phyloP scores from a whole-genome alignment of 2,329 filamentous ascomycete species.

The Fusarium poae region DNA sequence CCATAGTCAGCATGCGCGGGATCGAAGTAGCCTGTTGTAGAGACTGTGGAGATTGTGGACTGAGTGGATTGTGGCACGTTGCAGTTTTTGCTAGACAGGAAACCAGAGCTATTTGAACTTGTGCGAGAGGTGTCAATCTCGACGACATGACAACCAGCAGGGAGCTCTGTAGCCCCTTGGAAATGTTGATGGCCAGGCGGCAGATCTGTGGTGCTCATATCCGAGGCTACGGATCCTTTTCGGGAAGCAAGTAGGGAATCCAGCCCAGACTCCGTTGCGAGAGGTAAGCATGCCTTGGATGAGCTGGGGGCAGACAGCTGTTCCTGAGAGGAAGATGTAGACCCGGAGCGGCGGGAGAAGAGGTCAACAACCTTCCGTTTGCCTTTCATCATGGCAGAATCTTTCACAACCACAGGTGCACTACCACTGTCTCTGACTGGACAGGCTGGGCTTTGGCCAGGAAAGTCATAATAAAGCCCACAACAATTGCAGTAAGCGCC shows the following conservation, averaged over 20 bases:
- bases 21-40: accelerated
- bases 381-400: not conserved
- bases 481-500: not conserved
- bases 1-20: not conserved
- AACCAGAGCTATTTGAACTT: accelerated
- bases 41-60: not conserved
- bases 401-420: accelerated
- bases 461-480: not conserved
- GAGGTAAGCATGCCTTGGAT: accelerated
- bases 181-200: accelerated
- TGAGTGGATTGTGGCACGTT: accelerated
- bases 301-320: too few relatives aligned
- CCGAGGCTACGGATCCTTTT: not conserved
- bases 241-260: not conserved
- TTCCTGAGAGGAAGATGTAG: not conserved
- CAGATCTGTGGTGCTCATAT: accelerated
- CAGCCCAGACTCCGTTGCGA: not conserved
- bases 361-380: not conserved
- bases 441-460: not conserved
- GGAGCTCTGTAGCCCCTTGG: not conserved
- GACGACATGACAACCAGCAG: not conserved
- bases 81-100: accelerated
- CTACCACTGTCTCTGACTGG: accelerated
- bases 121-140: not conserved
- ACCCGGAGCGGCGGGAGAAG: not conserved